phyloP scores from a whole-genome alignment of 352 stramenopile species.

The Phytophthora sp. region DNA sequence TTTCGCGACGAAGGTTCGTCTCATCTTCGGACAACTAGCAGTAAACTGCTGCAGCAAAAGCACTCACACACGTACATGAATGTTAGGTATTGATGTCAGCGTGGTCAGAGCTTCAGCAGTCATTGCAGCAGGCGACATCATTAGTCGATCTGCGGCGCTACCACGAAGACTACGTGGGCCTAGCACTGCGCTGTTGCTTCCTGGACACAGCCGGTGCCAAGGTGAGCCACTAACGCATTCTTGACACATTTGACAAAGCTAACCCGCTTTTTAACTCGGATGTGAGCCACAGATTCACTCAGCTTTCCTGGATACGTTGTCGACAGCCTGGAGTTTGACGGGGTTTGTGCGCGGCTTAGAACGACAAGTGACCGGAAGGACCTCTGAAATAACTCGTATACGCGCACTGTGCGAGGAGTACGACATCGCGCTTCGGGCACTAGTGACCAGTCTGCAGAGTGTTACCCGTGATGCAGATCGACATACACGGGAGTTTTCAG shows the following conservation, averaged over 20 bases:
- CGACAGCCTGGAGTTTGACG: conserved; percentile 38
- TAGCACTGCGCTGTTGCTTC: conserved; percentile 46
- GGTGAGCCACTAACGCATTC: no score
- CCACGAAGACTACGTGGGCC: conserved; percentile 48
- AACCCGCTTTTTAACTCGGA: no score
- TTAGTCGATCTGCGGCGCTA: conserved; percentile 35
- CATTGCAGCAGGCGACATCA: conserved; percentile 19
- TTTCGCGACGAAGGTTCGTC: conserved; percentile 48
- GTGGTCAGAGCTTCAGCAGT: conserved; percentile 40
- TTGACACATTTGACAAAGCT: no score
- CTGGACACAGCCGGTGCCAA: conserved; percentile 35
- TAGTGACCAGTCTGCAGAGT: conserved; percentile 36
- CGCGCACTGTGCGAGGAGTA: conserved; percentile 31
- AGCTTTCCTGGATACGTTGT: conserved; percentile 28
- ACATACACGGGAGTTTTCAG: conserved; percentile 43
- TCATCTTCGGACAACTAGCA: no score
- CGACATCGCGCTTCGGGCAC: conserved; percentile 18
- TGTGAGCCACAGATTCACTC: conserved; percentile 35
- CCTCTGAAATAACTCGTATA: conserved; percentile 16
- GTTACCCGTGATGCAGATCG: conserved; percentile 28
- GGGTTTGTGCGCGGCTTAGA: conserved; percentile 37
- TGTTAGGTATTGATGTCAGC: conserved; percentile 44
- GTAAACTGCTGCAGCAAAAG: no score
- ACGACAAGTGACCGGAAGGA: conserved; percentile 26
- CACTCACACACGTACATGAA: no score